Base-by-base conservation (phyloP, 1,284 basidiomycete genomes). In the Singerocomus rubriflavus region DNA sequence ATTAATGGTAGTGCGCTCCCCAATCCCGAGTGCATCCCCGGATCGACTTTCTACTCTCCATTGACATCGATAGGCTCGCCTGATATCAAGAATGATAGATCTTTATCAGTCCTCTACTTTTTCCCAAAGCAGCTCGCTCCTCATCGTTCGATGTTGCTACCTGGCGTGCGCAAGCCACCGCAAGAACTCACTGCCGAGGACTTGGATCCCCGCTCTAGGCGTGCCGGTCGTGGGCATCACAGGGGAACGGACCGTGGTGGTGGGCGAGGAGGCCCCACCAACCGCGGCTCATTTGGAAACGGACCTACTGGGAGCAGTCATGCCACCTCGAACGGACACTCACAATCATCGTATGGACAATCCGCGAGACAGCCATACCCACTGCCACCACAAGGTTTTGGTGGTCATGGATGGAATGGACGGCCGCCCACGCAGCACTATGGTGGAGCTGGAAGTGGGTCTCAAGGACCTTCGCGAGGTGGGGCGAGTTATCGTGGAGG, bases 21-120 rank as follows among this genome's bases (percentile, higher is more conserved):
- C 8, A 94, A 97, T 68, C 88, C 93, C 4, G 82, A 85, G 46
- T 97, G 90, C 63, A 82, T 99, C 6, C 97, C 97, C 4, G 91
- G 92, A 39, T 89, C 94, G 13, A 95, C 91, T 0, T 95, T 91
- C 68, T 84, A 88, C 62, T 85, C 84, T 30, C 95, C 94, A 1
- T 67, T 91, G 37, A 58, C 72, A 9, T 64, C 65, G n/a, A 67
- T 80, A 37, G 72, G 74, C 41, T 70, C 93, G 21, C 79, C 81
- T 2, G 93, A 99, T 70, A 88, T 99, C 54, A 78, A 80, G 58
- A 85, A 89, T 64, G 94, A 99, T 69, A 79, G 82, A 34, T 91
- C 94, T 10, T 75, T 99, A 10, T 94, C 92, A 0, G 93, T 87
- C 0, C 71, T 87, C 17, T 99, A 94, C 72, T 86, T 84, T 67